Evolutionary conservation across 1,284 basidiomycete genomes (phyloP), one percentile per base, ranked within the genome.

Genomic region (Ganoderma leucocontextum): DNA sequence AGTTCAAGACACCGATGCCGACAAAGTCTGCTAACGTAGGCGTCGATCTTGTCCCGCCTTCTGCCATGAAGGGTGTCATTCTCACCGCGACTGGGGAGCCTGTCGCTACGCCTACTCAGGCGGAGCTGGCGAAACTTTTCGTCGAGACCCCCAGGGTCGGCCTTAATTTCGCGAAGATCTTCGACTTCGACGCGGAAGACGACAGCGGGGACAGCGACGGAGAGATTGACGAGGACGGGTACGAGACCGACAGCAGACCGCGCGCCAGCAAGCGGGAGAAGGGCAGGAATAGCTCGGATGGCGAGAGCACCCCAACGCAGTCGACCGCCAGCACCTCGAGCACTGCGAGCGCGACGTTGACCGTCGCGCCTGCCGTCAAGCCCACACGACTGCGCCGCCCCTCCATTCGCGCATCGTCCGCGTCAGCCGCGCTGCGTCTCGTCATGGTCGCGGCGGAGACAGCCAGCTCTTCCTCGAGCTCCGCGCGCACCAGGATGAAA

Each of bases 51-150:
- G 73, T 77, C 10, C 75, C 80, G 25, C 86, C 85, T 1, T 91
- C 90, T 1, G 92, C 93, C 0, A 95, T 95, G 93, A 92, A 92
- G 76, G 93, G 93, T 3, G 90, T 94, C 42, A 84, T 95, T 47
- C 82, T 94, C 42, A 94, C 93, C 0, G 81, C 87, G 2, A 93
- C 92, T 0, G 93, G 93, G 5, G 88, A 93, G 75, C 81, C 84
- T 0, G 82, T 95, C 4, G 82, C 86, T 4, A 94, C 92, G 13
- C 93, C 93, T 0, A 83, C 85, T 1, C 89, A 90, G 0, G 82
- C 84, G 0, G 89, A 90, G 75, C 82, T 93, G 1, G 84, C 85
- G 1, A 88, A 85, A 60, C 83, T 92, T 2, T 91, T 92, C 74
- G 84, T 85, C 25, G 84, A 86, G 53, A 89, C 88, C 8, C 92